Conservation (phyloP, 495 filamentous ascomycete genomes). For the Penicillium coprophilum region DNA sequence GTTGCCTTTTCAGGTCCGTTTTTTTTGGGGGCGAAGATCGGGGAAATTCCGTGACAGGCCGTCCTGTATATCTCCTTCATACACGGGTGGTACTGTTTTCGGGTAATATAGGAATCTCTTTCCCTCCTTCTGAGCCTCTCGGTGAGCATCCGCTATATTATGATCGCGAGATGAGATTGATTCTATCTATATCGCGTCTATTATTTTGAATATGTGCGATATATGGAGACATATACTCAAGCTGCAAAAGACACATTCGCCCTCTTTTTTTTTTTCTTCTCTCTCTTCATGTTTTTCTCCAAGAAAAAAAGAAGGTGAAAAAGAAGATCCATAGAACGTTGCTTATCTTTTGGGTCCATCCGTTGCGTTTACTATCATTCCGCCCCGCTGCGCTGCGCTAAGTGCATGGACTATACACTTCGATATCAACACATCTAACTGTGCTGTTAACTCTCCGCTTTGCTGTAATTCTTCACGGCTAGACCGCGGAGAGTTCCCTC, state of each 20-base stretch:
- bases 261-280: background rate
- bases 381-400: constrained; percentile 6
- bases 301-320: background rate
- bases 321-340: constrained; percentile 11
- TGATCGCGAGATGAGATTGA: background rate
- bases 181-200: background rate
- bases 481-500: background rate
- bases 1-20: constrained; percentile 1
- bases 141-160: constrained; percentile 14
- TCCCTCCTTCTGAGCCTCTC: constrained; percentile 11
- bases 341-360: constrained; percentile 17
- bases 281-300: too few species aligned
- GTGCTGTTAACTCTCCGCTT: background rate
- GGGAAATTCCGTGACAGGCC: constrained; percentile 10
- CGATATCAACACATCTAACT: constrained; percentile 1
- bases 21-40: constrained; percentile 1
- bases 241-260: background rate
- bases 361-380: constrained; percentile 4
- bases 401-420: constrained; percentile 4
- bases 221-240: background rate
- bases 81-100: constrained; percentile 11
- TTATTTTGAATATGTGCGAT: background rate
- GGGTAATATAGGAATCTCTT: constrained; percentile 25
- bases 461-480: background rate
- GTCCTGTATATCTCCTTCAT: constrained; percentile 1